Evolutionary conservation across 108 stramenopile species (phyloP), one percentile per base, ranked within the genome.

Genomic region (Fragilariopsis cylindrus): DNA sequence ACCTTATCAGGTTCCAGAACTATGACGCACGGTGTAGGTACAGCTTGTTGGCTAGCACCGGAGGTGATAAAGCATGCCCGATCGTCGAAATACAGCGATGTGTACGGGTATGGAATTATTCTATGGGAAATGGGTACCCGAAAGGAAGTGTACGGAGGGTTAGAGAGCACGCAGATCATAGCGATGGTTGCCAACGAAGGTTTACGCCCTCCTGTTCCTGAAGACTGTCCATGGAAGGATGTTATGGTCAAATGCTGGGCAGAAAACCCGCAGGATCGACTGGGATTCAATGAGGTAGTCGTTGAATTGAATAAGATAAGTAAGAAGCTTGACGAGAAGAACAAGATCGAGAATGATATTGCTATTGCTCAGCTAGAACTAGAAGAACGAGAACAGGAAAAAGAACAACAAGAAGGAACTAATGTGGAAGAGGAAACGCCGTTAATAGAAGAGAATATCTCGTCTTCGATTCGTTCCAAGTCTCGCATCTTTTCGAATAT

Each of bases 21-120:
- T 9, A 97, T 98, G 96, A 97, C 97, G 4, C 98, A 97, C 76
- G 97, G 97, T n/a, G 96, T 97, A 13, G 98, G 98, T 56, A 97
- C 97, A 12, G 95, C 98, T 19, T 97, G 97, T 73, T 99, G 97
- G 96, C 80, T 98, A 54, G 97, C 98, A 8, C 98, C 98, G 0
- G 98, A 99, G 88, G 97, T 97, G 12, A 90, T 96, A 69, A 92
- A 92, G 60, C 90, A 90, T 54, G 91, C 88, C 12, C 84, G 91
- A 46, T 91, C 82, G 8, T 88, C 88, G 3, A 89, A 95, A 74
- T 88, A 77, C 84, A 95, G 92, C 73, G 98, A 99, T 86, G 97
- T 99, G 3, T 99, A 97, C 70, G 91, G 97, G 54, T 99, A 95
- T 77, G 97, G 96, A 8, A 97, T 99, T 52, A 82, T 98, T 60